A percentile compares a stretch with the other conserved stretches of the same genome.
Conservation (phyloP, 108 stramenopile genomes). For the Nitzschia putrida region DNA sequence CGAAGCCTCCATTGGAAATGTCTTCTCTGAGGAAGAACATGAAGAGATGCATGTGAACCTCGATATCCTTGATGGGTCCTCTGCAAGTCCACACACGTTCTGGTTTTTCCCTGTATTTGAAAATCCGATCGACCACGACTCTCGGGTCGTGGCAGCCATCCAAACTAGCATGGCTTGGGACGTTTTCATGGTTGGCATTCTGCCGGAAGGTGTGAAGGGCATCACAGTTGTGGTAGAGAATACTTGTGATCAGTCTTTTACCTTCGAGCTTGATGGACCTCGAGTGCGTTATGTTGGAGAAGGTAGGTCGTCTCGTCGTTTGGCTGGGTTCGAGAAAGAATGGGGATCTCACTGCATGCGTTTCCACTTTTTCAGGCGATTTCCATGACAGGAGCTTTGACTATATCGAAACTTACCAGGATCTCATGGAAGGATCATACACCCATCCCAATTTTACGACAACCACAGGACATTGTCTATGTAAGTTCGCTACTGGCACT, state of each 20-base stretch:
- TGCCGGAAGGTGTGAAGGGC: conserved; percentile 2
- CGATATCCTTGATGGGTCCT: background rate
- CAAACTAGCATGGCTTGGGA: conserved; percentile 4
- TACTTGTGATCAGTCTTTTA: conserved; percentile 7
- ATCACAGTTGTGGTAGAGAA: conserved; percentile 4
- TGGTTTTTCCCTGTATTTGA: background rate
- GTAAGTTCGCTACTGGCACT: too few species aligned
- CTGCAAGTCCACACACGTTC: conserved; percentile 2
- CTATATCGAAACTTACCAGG: background rate
- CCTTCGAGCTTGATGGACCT: conserved; percentile 3
- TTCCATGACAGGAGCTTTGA: conserved; percentile 11
- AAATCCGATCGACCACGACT: background rate
- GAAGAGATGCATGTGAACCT: conserved; percentile 3
- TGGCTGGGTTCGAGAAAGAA: too few species aligned
- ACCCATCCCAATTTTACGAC: background rate
- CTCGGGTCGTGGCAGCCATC: background rate
- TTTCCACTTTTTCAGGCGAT: background rate
- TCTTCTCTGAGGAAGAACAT: conserved; percentile 13
- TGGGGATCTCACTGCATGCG: too few species aligned
- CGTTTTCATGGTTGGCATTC: background rate
- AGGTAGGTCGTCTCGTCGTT: too few species aligned
- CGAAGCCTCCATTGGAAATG: background rate
- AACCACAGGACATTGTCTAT: background rate
- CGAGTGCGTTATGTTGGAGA: background rate
- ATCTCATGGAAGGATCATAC: conserved; percentile 3